These are phyloP conservation scores for Penicillium salamii DNA, from an alignment of 495 filamentous ascomycete genomes.

Conservation along the genomic window DNA sequence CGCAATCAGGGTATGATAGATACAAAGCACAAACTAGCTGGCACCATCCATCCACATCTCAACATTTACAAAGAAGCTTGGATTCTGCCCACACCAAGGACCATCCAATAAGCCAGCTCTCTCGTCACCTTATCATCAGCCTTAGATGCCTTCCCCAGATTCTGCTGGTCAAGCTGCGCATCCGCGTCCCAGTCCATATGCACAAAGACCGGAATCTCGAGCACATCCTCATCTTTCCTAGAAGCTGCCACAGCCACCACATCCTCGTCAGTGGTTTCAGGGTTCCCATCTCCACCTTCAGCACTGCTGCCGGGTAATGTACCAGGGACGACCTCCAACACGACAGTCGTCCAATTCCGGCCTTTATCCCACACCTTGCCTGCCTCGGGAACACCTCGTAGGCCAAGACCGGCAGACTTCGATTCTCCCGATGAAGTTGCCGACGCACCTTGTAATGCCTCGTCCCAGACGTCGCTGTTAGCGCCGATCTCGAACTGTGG, in stretches of 20 bases:
- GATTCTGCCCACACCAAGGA: slow-evolving; percentile 83
- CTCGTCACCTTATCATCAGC: slow-evolving; percentile 51
- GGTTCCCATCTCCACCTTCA: slow-evolving; percentile 18
- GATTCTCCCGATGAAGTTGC: slow-evolving; percentile 35
- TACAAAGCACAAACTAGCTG: slow-evolving; percentile 1
- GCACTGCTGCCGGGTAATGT: slow-evolving; percentile 33
- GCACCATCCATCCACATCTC: neutral
- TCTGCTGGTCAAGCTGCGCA: slow-evolving; percentile 61
- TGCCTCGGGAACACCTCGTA: slow-evolving; percentile 63
- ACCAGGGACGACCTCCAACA: slow-evolving; percentile 85
- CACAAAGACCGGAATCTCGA: slow-evolving; percentile 94
- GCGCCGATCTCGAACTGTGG: slow-evolving; percentile 94
- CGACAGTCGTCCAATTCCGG: slow-evolving; percentile 90
- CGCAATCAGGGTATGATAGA: slow-evolving; percentile 18
- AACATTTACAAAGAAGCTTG: slow-evolving; percentile 17
- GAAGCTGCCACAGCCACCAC: slow-evolving; percentile 24
- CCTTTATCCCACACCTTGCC: slow-evolving; percentile 95
- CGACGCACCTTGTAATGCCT: slow-evolving; percentile 61
- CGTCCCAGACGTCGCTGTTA: slow-evolving; percentile 94
- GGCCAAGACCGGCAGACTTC: slow-evolving; percentile 25
- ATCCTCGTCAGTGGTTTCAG: slow-evolving; percentile 11
- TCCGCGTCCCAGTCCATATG: slow-evolving; percentile 89
- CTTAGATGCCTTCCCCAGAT: slow-evolving; percentile 48
- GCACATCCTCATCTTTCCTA: slow-evolving; percentile 77
- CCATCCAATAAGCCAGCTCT: slow-evolving; percentile 94